Conservation (phyloP, 2,329 filamentous ascomycete genomes). For the Alternaria arbusti region DNA sequence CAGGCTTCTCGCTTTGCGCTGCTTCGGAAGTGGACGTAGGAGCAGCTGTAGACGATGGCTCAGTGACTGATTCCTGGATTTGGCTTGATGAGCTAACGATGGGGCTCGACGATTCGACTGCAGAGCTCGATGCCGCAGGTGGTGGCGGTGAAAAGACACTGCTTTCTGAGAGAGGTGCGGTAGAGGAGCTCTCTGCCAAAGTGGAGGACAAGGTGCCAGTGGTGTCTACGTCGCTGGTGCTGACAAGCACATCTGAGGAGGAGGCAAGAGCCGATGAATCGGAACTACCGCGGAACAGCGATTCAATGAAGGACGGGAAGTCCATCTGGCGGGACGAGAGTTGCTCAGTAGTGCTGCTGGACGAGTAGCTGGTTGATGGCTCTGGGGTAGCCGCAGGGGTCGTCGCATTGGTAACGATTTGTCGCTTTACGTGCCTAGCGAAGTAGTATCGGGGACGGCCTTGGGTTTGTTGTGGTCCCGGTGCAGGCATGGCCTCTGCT, state of each 20-base stretch:
- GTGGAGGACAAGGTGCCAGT: conserved; percentile 19
- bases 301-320: conserved; percentile 35
- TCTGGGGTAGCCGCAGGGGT: conserved; percentile 32
- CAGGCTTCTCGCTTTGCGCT: not conserved
- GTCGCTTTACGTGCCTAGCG: conserved; percentile 55
- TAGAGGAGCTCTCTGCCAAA: conserved; percentile 2
- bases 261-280: conserved; percentile 15
- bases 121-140: not conserved
- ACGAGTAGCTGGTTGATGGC: conserved; percentile 5
- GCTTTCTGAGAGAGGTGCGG: conserved; percentile 1
- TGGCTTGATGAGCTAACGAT: not conserved
- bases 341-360: conserved; percentile 19
- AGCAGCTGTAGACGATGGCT: not conserved
- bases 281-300: conserved; percentile 28
- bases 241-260: conserved; percentile 9
- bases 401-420: conserved; percentile 47
- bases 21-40: conserved; percentile 9
- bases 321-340: conserved; percentile 31
- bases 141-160: conserved; percentile 3
- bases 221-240: conserved; percentile 16
- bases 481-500: conserved; percentile 58
- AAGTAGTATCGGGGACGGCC: conserved; percentile 55
- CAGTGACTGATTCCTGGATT: not conserved
- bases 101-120: not conserved
- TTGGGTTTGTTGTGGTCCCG: conserved; percentile 43